A percentile compares a stretch with the other conserved stretches of the same genome.
Evolutionary conservation across 768 basidiomycete species (phyloP).

Genomic region (Pleurotus salmoneostramineus): DNA sequence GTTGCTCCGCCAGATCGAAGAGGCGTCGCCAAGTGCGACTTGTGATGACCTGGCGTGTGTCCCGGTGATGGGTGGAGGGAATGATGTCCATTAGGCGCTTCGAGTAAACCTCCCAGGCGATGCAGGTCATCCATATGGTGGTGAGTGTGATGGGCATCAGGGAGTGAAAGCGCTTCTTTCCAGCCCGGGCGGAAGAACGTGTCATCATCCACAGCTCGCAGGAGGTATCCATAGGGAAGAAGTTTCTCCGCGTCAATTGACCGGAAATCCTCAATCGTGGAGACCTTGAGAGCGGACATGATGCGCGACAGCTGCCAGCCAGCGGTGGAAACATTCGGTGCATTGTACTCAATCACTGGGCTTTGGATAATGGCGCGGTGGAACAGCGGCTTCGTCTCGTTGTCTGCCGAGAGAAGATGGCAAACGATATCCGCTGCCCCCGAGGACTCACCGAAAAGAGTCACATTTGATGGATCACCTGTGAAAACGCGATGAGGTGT

Average conservation of each 20-base stretch:
- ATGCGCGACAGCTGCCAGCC: conserved; percentile 67
- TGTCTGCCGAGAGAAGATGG: conserved; percentile 61
- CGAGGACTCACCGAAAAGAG: conserved; percentile 46
- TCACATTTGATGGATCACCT: conserved; percentile 51
- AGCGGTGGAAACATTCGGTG: conserved; percentile 55
- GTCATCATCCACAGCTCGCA: conserved; percentile 66
- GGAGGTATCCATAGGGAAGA: conserved; percentile 40
- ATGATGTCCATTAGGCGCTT: conserved; percentile 1
- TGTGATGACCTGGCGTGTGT: neutral
- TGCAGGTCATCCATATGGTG: conserved; percentile 10
- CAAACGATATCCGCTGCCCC: conserved; percentile 57
- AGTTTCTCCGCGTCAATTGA: conserved; percentile 55
- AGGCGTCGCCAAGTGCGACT: neutral
- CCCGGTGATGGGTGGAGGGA: neutral
- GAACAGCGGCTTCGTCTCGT: conserved; percentile 59
- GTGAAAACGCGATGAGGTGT: neutral
- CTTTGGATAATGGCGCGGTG: conserved; percentile 76
- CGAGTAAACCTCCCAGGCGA: neutral
- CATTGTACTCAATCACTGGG: conserved; percentile 55
- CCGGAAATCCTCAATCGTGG: conserved; percentile 60
- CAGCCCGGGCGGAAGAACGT: conserved; percentile 63
- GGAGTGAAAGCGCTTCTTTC: conserved; percentile 41
- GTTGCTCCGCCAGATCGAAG: conserved; percentile 2
- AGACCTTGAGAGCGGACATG: conserved; percentile 50
- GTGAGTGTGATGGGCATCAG: conserved; percentile 21